These are phyloP conservation scores for Hylodesmum podocarpum DNA, from an alignment of 306 rosid species.

Conservation along the genomic window DNA sequence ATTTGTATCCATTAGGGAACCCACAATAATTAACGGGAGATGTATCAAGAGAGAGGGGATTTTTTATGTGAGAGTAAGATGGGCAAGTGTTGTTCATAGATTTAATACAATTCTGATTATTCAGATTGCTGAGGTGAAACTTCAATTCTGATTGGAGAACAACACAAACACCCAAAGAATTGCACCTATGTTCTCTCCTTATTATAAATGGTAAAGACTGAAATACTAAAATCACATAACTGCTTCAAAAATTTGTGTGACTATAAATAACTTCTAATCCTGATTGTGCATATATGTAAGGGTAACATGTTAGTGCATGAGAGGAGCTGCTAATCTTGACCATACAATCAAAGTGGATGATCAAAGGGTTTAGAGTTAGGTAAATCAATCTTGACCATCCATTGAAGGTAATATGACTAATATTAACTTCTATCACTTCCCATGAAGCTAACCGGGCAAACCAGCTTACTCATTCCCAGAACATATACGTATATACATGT, in stretches of 20 bases:
- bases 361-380: not conserved
- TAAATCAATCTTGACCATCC: not conserved
- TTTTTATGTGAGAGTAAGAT: not conserved
- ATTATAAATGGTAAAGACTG: not conserved
- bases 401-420: not conserved
- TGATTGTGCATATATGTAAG: not conserved
- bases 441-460: no score
- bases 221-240: not conserved
- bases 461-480: no score
- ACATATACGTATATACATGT: no score
- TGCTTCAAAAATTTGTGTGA: not conserved
- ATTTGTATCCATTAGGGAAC: slow-evolving; percentile 4
- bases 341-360: not conserved
- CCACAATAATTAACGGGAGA: not conserved
- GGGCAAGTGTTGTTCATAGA: not conserved
- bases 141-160: no score
- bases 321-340: not conserved
- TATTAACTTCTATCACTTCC: not conserved
- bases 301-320: not conserved
- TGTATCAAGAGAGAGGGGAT: not conserved
- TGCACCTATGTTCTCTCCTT: no score
- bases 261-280: not conserved
- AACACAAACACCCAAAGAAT: no score
- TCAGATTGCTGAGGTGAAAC: no score
- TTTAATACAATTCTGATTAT: no score